Evolutionary conservation across 2,329 filamentous ascomycete species (phyloP), one percentile per base, ranked within the genome.

Genomic region (Berkeleyomyces rouxiae): DNA sequence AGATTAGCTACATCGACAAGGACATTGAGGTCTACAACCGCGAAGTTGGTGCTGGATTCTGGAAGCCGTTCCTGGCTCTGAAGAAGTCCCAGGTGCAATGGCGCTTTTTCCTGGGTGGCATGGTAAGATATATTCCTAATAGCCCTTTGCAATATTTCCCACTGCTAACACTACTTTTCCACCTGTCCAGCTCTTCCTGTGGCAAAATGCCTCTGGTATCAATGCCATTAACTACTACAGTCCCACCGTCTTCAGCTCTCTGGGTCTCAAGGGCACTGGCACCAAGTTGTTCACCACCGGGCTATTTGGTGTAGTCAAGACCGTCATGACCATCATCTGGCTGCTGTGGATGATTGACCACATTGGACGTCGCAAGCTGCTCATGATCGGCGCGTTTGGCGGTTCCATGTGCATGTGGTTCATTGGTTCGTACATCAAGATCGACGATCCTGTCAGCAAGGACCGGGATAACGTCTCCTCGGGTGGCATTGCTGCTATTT

Each of bases 241-340:
- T 16, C 85, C 86, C 0, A 85, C 81, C 0, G 80, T 89, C 7
- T 88, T 90, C 76, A 79, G 74, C 66, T 74, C 72, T 53, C 73
- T 79, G 59, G 77, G 77, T 3, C 72, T 78, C 59, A 73, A 71
- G 1, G 77, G 77, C 10, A 76, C 74, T 58, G 75, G 74, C 67
- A 74, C 73, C 0, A 70, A 72, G 44, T 75, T 79, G 66, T 70
- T 79, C 39, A 87, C 86, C 0, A 90, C 87, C 0, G 87, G 87
- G 33, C 82, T 90, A 66, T 90, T 88, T 67, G 87, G 87, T 58
- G 83, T 89, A 1, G 84, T 90, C 69, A 89, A 89, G 76, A 88
- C 85, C 0, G 72, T 78, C 0, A 61, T 59, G 43, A 64, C 63
- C 39, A n/a, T 64, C 36, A 46, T 64, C 55, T 64, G 63, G 63